These are phyloP conservation scores for Lachancea kluyveri DNA, from an alignment of 805 yeast genomes.

Conservation along the genomic window DNA sequence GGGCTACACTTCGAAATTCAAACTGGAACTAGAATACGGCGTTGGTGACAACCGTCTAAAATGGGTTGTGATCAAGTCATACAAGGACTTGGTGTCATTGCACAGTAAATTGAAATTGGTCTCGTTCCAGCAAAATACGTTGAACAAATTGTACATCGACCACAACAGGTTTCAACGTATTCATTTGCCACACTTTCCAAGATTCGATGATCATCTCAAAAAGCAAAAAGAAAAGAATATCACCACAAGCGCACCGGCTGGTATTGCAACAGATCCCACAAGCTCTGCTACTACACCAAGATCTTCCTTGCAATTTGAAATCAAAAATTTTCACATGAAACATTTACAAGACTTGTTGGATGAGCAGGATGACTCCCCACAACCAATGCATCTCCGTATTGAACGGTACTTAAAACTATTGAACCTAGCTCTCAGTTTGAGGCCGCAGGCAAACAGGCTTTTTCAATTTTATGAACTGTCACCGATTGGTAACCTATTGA, in stretches of 20 bases:
- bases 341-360: conserved; percentile 26
- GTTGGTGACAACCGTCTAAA: conserved; percentile 68
- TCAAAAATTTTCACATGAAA: conserved; percentile 20
- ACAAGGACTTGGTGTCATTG: conserved; percentile 63
- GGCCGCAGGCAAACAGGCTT: conserved; percentile 75
- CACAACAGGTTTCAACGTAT: conserved; percentile 21
- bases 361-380: conserved; percentile 20
- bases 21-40: conserved; percentile 84
- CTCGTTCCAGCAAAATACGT: conserved; percentile 37
- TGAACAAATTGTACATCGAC: conserved; percentile 24
- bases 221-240: neutral
- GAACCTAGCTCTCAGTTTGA: conserved; percentile 51
- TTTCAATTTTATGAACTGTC: conserved; percentile 88
- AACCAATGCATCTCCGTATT: conserved; percentile 34
- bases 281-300: conserved; percentile 10
- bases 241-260: neutral
- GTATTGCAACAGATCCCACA: neutral
- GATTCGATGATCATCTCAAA: conserved; percentile 15
- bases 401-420: conserved; percentile 65
- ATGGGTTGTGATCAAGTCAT: conserved; percentile 74
- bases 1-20: conserved; percentile 37
- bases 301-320: conserved; percentile 14
- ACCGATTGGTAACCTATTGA: conserved; percentile 75
- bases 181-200: conserved; percentile 27
- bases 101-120: conserved; percentile 62